Conservation (phyloP, 2,329 filamentous ascomycete genomes). For the Ophiosphaerella korrae region DNA sequence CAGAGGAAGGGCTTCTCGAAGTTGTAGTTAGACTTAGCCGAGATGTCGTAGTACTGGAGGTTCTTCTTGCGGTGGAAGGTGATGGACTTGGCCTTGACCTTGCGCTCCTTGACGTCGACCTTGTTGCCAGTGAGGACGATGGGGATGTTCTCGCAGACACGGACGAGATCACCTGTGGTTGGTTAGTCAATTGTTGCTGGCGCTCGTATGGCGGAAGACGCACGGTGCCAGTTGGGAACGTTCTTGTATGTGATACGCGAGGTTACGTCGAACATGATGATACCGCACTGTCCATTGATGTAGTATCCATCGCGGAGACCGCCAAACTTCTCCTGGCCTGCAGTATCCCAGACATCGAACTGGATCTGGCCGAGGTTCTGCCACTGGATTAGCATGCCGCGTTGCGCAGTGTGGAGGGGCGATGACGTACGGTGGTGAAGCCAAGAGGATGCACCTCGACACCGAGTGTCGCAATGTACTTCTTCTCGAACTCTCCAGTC, state of each 20-base stretch:
- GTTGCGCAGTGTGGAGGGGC: conserved; percentile 9
- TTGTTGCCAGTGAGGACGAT: conserved; percentile 99
- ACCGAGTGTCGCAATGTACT: conserved; percentile 99
- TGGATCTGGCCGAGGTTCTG: conserved; percentile 93
- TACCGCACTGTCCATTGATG: conserved; percentile 99
- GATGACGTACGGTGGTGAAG: conserved; percentile 85
- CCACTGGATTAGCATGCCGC: conserved; percentile 27
- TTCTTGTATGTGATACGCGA: conserved; percentile 99
- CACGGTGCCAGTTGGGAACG: conserved; percentile 99
- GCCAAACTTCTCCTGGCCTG: conserved; percentile 99
- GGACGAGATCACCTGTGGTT: conserved; percentile 84
- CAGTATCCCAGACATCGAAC: conserved; percentile 99
- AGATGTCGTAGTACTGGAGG: conserved; percentile 99
- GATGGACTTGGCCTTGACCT: conserved; percentile 99
- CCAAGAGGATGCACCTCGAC: conserved; percentile 98
- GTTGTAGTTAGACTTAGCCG: conserved; percentile 99
- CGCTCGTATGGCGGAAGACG: conserved; percentile 49
- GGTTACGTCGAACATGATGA: conserved; percentile 99
- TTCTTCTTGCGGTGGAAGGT: conserved; percentile 99
- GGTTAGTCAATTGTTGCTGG: conserved; percentile 20
- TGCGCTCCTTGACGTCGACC: conserved; percentile 99
- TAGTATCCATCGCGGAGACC: conserved; percentile 99
- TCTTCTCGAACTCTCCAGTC: conserved; percentile 99
- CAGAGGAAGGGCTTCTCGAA: conserved; percentile 99
- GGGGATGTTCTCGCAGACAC: conserved; percentile 98